Evolutionary conservation across 2,329 filamentous ascomycete genomes (phyloP).

Genomic region (Colletotrichum limetticola): DNA sequence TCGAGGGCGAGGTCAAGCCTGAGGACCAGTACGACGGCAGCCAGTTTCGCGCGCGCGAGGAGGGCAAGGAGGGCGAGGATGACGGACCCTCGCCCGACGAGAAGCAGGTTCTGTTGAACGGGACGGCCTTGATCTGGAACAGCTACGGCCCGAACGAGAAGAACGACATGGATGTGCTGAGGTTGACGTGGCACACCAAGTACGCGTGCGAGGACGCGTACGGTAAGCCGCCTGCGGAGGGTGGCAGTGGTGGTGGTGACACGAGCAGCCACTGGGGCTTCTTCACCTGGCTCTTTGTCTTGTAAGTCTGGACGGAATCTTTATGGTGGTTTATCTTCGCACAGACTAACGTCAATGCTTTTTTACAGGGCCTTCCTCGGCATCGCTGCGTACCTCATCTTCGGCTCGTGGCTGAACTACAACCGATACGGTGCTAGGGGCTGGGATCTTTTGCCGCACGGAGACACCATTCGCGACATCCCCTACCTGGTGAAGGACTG

Average conservation of each 20-base stretch:
- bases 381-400: slow-evolving; percentile 91
- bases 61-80: slow-evolving; percentile 48
- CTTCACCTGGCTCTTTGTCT: slow-evolving; percentile 96
- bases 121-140: slow-evolving; percentile 78
- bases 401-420: slow-evolving; percentile 99
- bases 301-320: slow-evolving; percentile 69
- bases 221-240: slow-evolving; percentile 51
- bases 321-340: neutral
- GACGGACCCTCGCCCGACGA: slow-evolving; percentile 51
- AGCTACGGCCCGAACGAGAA: slow-evolving; percentile 74
- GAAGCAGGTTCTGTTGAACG: slow-evolving; percentile 63
- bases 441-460: slow-evolving; percentile 94
- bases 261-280: slow-evolving; percentile 82
- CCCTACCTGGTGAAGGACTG: slow-evolving; percentile 95
- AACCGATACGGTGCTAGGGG: slow-evolving; percentile 94
- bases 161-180: slow-evolving; percentile 69
- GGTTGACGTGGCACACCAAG: slow-evolving; percentile 87
- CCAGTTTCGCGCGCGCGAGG: slow-evolving; percentile 41
- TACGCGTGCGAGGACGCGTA: slow-evolving; percentile 77
- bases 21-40: slow-evolving; percentile 63
- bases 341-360: slow-evolving; percentile 36
- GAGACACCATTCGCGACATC: slow-evolving; percentile 89
- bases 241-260: slow-evolving; percentile 48
- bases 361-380: slow-evolving; percentile 79
- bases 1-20: slow-evolving; percentile 74